Evolutionary conservation across 768 basidiomycete species (phyloP).

Genomic region (Sarcodon aspratus): DNA sequence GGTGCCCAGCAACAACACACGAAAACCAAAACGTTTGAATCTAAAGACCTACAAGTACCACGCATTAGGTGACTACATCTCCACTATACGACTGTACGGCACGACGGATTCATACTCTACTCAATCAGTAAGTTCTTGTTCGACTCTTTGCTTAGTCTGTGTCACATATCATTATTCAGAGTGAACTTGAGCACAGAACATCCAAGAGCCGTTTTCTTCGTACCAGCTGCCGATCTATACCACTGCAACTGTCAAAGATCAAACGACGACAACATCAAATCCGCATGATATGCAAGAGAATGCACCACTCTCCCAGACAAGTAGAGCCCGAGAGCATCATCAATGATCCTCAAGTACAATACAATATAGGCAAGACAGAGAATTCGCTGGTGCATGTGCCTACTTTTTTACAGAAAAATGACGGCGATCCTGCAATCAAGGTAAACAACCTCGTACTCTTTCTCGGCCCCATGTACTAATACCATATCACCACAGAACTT

Average conservation of each 20-base stretch:
- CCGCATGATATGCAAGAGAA: no score
- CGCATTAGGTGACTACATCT: constrained; percentile 19
- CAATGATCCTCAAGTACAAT: no score
- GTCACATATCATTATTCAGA: constrained; percentile 9
- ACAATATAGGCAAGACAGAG: background rate
- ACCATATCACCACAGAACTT: no score
- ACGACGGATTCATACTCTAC: constrained; percentile 25
- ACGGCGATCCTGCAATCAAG: background rate
- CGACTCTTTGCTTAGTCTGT: background rate
- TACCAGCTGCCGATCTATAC: constrained; percentile 4
- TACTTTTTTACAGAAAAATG: background rate
- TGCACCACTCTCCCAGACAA: no score
- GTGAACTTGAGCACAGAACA: constrained; percentile 19
- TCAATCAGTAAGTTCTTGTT: constrained; percentile 14
- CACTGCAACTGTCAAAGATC: no score
- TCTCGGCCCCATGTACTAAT: no score
- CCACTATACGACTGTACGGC: constrained; percentile 16
- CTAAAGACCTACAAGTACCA: no score
- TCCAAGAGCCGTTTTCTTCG: constrained; percentile 17
- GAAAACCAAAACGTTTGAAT: no score
- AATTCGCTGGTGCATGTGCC: background rate
- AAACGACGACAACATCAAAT: no score
- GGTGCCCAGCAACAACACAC: no score
- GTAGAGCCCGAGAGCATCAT: no score
- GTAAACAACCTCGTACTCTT: background rate